phyloP scores from a whole-genome alignment of 2,329 filamentous ascomycete genomes.

The Cryoendolithus antarcticus region DNA sequence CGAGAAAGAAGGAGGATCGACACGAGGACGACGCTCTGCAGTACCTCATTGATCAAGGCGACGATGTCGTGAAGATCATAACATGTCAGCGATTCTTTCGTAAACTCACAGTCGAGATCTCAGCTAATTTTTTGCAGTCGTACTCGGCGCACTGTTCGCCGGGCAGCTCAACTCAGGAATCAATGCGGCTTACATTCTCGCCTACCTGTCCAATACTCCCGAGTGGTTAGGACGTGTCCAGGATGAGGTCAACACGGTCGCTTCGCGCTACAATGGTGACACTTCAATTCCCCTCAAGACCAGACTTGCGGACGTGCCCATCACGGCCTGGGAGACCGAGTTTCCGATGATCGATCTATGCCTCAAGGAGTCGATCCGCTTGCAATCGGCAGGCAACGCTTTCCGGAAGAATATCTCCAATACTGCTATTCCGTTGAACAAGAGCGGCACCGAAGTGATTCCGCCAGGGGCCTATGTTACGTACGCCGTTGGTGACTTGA shows the following conservation, averaged over 20 bases:
- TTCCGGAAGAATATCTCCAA: constrained; percentile 42
- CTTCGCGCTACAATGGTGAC: constrained; percentile 30
- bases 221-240: constrained; percentile 34
- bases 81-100: constrained; percentile 16
- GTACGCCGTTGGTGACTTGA: constrained; percentile 36
- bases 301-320: constrained; percentile 31
- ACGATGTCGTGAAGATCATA: constrained; percentile 33
- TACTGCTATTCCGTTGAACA: constrained; percentile 32
- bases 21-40: constrained; percentile 41
- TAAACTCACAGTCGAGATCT: no score
- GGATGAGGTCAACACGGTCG: constrained; percentile 35
- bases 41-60: constrained; percentile 39
- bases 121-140: constrained; percentile 26
- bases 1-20: constrained; percentile 30
- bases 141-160: constrained; percentile 43
- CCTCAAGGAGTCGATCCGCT: constrained; percentile 42
- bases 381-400: constrained; percentile 35
- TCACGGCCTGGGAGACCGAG: constrained; percentile 44
- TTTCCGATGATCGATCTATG: constrained; percentile 42
- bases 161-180: constrained; percentile 47
- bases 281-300: constrained; percentile 22
- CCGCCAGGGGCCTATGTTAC: constrained; percentile 36
- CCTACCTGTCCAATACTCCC: constrained; percentile 36
- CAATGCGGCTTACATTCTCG: constrained; percentile 42
- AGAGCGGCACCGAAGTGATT: constrained; percentile 34